These are phyloP conservation scores for Debaryomyces psychrophilus DNA, from an alignment of 1,139 yeast genomes.

Conservation along the genomic window DNA sequence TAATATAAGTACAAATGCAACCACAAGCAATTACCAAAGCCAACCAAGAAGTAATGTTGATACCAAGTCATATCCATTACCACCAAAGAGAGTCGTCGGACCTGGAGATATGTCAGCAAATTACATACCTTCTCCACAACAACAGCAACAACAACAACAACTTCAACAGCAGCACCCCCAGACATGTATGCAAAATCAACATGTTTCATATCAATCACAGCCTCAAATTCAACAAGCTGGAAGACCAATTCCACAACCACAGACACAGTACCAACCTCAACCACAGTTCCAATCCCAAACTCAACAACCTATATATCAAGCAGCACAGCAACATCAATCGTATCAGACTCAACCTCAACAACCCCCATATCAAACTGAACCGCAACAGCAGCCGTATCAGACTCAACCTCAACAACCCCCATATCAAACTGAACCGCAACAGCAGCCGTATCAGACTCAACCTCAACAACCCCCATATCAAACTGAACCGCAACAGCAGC, in stretches of 20 bases:
- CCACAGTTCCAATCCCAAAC: slow-evolving; percentile 6
- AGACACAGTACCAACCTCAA: slow-evolving; percentile 2
- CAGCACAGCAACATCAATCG: slow-evolving; percentile 10
- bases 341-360: slow-evolving; percentile 10
- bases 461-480: slow-evolving; percentile 10
- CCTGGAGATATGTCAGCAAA: slow-evolving; percentile 16
- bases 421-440: slow-evolving; percentile 12
- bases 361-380: slow-evolving; percentile 10
- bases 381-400: slow-evolving; percentile 11
- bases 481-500: slow-evolving; percentile 10
- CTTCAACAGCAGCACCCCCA: neutral
- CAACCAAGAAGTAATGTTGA: slow-evolving; percentile 20
- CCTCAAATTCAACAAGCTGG: slow-evolving; percentile 12
- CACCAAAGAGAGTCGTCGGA: slow-evolving; percentile 40
- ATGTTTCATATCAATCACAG: neutral
- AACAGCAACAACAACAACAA: neutral
- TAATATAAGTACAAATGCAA: slow-evolving; percentile 11
- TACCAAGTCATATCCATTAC: slow-evolving; percentile 37
- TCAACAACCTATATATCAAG: slow-evolving; percentile 10
- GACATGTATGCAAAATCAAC: neutral
- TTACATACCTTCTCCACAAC: neutral
- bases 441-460: slow-evolving; percentile 11
- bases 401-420: slow-evolving; percentile 10
- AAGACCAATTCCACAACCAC: slow-evolving; percentile 6
- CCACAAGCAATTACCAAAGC: neutral